Base-by-base conservation (phyloP, 306 rosid genomes). In the Acacia confusa region DNA sequence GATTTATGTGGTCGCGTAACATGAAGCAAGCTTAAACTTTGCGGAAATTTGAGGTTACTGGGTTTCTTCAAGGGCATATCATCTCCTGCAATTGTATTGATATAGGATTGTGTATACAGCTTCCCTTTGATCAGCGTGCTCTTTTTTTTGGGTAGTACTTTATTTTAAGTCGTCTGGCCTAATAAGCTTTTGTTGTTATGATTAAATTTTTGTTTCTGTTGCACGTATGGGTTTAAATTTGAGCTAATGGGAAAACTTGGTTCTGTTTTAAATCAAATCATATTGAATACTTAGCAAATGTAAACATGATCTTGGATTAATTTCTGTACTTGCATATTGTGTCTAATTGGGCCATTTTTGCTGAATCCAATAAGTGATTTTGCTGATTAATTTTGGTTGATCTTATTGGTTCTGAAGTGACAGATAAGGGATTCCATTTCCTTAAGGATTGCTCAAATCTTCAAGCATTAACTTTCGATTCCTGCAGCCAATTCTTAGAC, bases 361-460 rank as follows among this genome's bases (percentile, higher is more conserved):
- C n/a, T n/a, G n/a, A n/a, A n/a, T n/a, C n/a, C n/a, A n/a, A n/a
- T n/a, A n/a, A n/a, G n/a, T n/a, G n/a, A n/a, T n/a, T n/a, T n/a
- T n/a, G n/a, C n/a, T n/a, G n/a, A n/a, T 84, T 91, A 67, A 91
- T 91, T 38, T 82, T 92, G 2, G 82, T 86, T 80, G 96, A 91
- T 85, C 47, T 91, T 77, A 88, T 93, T 73, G 85, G 89, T 79
- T 91, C 96, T 45, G 77, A 83, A 44, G 92, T 91, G 75, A 86
- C 93, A 14, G 91, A 91, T 48, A 47, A 67, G 67, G 96, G 93
- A 48, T 77, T 91, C 80, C 70, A 75, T 60, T 79, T 82, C 72
- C 78, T 91, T 45, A 88, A 88, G 81, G 88, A 84, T 79, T 89
- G 96, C 85, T 25, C 85, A 34, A 85, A 84, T 80, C 87, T 91